These are phyloP conservation scores for Platanthera guangdongensis DNA, from an alignment of 106 monocot genomes.

Conservation along the genomic window DNA sequence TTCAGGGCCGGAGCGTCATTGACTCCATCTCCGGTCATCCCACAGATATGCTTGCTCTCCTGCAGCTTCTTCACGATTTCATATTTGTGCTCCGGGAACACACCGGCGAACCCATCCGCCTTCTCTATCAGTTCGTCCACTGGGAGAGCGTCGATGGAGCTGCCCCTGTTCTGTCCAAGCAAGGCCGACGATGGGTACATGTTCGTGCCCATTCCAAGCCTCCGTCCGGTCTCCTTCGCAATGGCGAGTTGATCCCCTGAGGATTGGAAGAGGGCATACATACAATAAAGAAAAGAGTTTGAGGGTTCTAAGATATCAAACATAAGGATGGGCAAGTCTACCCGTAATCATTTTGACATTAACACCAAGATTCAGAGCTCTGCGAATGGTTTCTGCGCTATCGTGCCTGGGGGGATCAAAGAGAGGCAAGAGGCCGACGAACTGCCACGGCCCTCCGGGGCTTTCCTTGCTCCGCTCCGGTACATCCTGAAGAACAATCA, in stretches of 20 bases:
- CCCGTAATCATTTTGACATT: constrained; percentile 99
- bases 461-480: constrained; percentile 88
- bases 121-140: constrained; percentile 74
- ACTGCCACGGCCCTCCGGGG: constrained; percentile 78
- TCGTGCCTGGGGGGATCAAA: constrained; percentile 97
- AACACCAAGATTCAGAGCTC: constrained; percentile 91
- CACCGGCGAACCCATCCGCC: constrained; percentile 60
- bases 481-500: constrained; percentile 24
- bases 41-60: constrained; percentile 91
- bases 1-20: constrained; percentile 97
- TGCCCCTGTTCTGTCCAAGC: constrained; percentile 74
- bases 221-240: constrained; percentile 56
- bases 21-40: constrained; percentile 99
- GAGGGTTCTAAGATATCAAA: background rate
- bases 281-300: background rate
- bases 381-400: constrained; percentile 93
- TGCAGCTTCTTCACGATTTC: constrained; percentile 97
- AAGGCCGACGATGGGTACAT: constrained; percentile 63
- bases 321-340: constrained; percentile 10
- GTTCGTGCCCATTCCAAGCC: constrained; percentile 60
- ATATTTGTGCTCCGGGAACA: constrained; percentile 77
- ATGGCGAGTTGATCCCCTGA: constrained; percentile 61
- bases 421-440: constrained; percentile 79
- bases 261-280: background rate
- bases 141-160: constrained; percentile 71